Conservation (phyloP, 1,139 yeast genomes). For the Yamadazyma conglobata region DNA sequence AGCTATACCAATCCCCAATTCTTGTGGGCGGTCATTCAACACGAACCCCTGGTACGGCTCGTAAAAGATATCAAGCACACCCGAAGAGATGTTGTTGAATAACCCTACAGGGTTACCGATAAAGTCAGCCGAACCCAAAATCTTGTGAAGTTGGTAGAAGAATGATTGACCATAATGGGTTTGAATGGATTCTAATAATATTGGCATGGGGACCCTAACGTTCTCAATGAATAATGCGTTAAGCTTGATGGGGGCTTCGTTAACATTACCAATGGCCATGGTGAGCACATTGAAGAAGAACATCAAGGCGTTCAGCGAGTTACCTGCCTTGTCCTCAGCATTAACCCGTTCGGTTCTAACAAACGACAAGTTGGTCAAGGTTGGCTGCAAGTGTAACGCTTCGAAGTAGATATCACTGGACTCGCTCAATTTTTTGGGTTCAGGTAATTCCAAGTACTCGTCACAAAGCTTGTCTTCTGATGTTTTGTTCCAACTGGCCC, state of each 20-base stretch:
- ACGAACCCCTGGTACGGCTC: slow-evolving; percentile 97
- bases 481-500: slow-evolving; percentile 62
- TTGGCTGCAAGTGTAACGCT: slow-evolving; percentile 87
- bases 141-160: slow-evolving; percentile 86
- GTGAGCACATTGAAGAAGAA: slow-evolving; percentile 83
- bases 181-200: slow-evolving; percentile 64
- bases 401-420: slow-evolving; percentile 86
- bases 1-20: slow-evolving; percentile 90
- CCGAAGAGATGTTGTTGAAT: slow-evolving; percentile 88
- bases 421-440: slow-evolving; percentile 57
- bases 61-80: slow-evolving; percentile 92
- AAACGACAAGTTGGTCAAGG: slow-evolving; percentile 84
- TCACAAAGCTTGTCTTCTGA: slow-evolving; percentile 59
- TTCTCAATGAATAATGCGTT: slow-evolving; percentile 88
- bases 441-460: slow-evolving; percentile 61
- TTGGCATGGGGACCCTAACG: slow-evolving; percentile 79
- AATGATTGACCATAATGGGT: slow-evolving; percentile 93
- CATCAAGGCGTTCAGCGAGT: slow-evolving; percentile 61
- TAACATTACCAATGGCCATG: slow-evolving; percentile 96
- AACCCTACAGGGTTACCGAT: slow-evolving; percentile 97
- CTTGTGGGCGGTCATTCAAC: slow-evolving; percentile 93
- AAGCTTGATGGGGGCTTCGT: slow-evolving; percentile 91
- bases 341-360: slow-evolving; percentile 83
- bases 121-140: slow-evolving; percentile 94
- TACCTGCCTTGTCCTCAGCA: slow-evolving; percentile 49